Base-by-base conservation (phyloP, 805 yeast genomes). In the Suhomyces prunicola region DNA sequence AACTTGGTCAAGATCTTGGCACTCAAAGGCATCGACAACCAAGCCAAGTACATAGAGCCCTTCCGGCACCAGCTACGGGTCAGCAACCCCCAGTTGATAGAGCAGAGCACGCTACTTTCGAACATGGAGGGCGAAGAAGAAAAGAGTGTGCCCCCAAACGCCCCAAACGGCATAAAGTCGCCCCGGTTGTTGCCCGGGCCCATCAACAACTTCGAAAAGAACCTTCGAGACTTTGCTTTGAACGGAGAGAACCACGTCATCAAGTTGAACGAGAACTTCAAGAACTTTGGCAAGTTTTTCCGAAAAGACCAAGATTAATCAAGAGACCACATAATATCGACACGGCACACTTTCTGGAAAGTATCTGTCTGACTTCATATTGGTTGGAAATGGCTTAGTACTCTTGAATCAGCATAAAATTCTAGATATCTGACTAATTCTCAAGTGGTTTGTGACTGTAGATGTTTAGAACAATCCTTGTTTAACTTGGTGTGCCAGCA, bases 1-100 rank as follows among this genome's bases (percentile, higher is more conserved):
- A 90, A 90, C 63, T 88, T 89, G 64, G 67, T 70, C 54, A 89
- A 87, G 62, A 70, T 90, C 2, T 70, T 90, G 50, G 79, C 76
- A 22, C 73, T 88, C 54, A 89, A 88, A 65, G 86, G 87, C 6
- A 71, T 85, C 10, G 65, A 67, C 5, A 54, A 63, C 41, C 71
- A 68, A 41, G 56, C 51, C 23, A 68, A 67, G 52, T 75, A 71
- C 52, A 57, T 69, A 10, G 79, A 74, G 19, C 68, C 62, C 52
- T 75, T 74, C 62, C 71, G 67, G 48, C 57, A 70, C 19, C 77
- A 74, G 54, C 52, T 73, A 10, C 58, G 70, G 5, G 57, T 69
- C 13, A 67, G 55, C 13, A 62, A 65, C 39, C 60, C 57, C 40
- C 60, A 62, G 6, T 60, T 72, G 46, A 56, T 54, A 1, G 71